phyloP scores from a whole-genome alignment of 2,329 filamentous ascomycete species.

The Cyphellophora europaea region DNA sequence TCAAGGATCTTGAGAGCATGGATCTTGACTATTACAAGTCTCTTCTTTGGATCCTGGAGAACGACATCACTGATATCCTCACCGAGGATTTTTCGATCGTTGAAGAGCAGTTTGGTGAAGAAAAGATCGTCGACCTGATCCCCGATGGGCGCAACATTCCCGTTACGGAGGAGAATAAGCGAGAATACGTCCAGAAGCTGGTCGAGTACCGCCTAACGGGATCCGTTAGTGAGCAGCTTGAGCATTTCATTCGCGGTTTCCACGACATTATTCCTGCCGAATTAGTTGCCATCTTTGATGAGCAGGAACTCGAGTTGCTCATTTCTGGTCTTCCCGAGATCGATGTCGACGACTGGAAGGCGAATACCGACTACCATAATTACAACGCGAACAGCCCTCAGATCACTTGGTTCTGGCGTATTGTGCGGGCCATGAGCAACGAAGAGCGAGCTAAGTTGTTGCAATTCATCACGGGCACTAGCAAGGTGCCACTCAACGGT shows the following conservation, averaged over 20 bases:
- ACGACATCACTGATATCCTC: conserved; percentile 96
- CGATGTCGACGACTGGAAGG: conserved; percentile 98
- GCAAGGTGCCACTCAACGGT: conserved; percentile 94
- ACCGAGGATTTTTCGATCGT: conserved; percentile 93
- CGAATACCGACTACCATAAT: conserved; percentile 97
- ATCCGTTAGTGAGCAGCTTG: conserved; percentile 89
- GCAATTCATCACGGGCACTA: conserved; percentile 96
- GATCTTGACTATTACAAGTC: conserved; percentile 99
- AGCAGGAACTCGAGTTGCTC: conserved; percentile 90
- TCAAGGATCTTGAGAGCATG: conserved; percentile 99
- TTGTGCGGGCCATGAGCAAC: conserved; percentile 93
- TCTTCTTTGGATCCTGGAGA: conserved; percentile 94
- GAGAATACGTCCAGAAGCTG: conserved; percentile 89
- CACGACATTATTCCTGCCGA: conserved; percentile 96
- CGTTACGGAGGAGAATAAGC: conserved; percentile 97
- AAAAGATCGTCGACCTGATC: conserved; percentile 75
- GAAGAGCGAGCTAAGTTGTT: conserved; percentile 95
- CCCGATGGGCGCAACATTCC: conserved; percentile 82
- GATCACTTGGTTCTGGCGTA: conserved; percentile 99
- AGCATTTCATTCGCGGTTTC: conserved; percentile 88
- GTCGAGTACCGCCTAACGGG: conserved; percentile 88
- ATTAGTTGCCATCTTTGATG: conserved; percentile 93
- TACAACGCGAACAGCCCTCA: conserved; percentile 90
- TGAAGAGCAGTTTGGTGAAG: conserved; percentile 87
- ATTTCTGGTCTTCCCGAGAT: conserved; percentile 97